Base-by-base conservation (phyloP, 176 grass and related monocot species). In the Eragrostis curvula region DNA sequence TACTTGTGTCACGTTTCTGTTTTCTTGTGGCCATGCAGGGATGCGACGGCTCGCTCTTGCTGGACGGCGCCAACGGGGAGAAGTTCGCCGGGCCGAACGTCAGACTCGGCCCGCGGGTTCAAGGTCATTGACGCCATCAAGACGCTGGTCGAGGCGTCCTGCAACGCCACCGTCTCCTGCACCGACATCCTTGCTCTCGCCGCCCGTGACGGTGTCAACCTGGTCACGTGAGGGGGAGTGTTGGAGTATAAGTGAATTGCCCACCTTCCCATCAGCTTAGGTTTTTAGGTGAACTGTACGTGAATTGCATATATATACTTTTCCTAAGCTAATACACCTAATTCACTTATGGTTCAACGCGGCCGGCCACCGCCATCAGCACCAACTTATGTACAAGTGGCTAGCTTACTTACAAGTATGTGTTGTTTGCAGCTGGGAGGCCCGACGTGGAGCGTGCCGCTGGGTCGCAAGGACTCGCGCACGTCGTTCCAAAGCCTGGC, bases 51-150 rank as follows among this genome's bases (percentile, higher is more conserved):
- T 97, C 95, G 0, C 85, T 97, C 53, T 83, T 97, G 44, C 77
- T 94, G 2, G 95, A 97, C 47, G 95, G 90, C 72, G 85, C 91
- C 42, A 92, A 88, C n/a, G n/a, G n/a, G n/a, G n/a, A n/a, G n/a
- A n/a, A n/a, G n/a, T n/a, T n/a, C n/a, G n/a, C n/a, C n/a, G 88
- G 85, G 0, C 95, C 95, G 0, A 97, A 94, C 68, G 82, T 56
- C 40, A 90, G n/a, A 90, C 83, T 97, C 95, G 0, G 90, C 59
- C 0, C 92, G 95, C 8, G 92, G 94, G 1, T 97, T 77, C 63
- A 85, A 97, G n/a, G 94, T 97, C 39, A 92, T 97, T 66, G 94
- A 97, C 68, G 81, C 88, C 80, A 92, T 97, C 85, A 97, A 97
- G 73, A 58, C 80, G 28, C 65, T 80, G 68, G 92, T 97, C 4